Conservation (phyloP, 1,284 basidiomycete species). For the Meira nashicola region DNA sequence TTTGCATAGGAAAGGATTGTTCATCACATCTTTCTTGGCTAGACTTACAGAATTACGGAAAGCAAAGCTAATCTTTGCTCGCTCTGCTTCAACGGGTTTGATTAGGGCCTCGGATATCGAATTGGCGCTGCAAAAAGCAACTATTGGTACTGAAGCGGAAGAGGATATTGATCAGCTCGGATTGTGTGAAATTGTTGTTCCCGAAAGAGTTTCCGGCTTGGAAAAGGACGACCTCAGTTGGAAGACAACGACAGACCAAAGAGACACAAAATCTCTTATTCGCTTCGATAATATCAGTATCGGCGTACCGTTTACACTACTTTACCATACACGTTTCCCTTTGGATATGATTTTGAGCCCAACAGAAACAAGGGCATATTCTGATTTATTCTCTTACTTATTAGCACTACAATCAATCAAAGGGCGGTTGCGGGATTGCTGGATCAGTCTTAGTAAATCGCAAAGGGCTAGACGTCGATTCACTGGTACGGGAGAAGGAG, state of each 20-base stretch:
- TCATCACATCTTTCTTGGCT: constrained; percentile 64
- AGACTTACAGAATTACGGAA: constrained; percentile 69
- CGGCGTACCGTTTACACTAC: constrained; percentile 28
- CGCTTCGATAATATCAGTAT: constrained; percentile 34
- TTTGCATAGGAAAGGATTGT: constrained; percentile 79
- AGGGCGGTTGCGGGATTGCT: constrained; percentile 69
- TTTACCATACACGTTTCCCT: constrained; percentile 61
- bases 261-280: neutral
- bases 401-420: constrained; percentile 77
- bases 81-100: constrained; percentile 62
- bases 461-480: constrained; percentile 74
- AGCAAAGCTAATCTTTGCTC: constrained; percentile 52
- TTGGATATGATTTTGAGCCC: constrained; percentile 80
- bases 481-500: constrained; percentile 81
- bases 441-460: constrained; percentile 74
- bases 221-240: neutral
- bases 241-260: neutral
- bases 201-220: neutral
- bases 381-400: constrained; percentile 73
- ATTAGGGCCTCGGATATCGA: constrained; percentile 35
- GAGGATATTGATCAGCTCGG: constrained; percentile 30
- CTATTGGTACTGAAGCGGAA: constrained; percentile 30
- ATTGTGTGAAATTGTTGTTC: constrained; percentile 22
- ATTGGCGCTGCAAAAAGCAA: constrained; percentile 28
- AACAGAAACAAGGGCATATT: constrained; percentile 69